phyloP scores from a whole-genome alignment of 176 grass and related monocot species.

The Phoenix roebelenii region DNA sequence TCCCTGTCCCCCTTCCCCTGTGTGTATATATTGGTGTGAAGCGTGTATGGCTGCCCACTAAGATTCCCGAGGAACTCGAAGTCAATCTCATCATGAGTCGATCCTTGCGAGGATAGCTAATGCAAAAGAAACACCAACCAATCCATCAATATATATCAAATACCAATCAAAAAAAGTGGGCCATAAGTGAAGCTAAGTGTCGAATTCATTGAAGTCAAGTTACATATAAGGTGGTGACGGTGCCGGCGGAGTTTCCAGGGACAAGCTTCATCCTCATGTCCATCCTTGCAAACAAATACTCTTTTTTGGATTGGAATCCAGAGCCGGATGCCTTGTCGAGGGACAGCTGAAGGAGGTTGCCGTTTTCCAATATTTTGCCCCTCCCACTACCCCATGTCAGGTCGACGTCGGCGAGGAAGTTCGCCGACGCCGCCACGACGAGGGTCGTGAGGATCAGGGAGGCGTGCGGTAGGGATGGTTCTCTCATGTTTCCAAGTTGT shows the following conservation, averaged over 20 bases:
- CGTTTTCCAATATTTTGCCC: neutral
- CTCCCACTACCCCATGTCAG: slow-evolving; percentile 2
- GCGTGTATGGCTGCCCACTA: slow-evolving; percentile 3
- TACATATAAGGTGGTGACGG: slow-evolving; percentile 12
- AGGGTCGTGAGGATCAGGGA: neutral
- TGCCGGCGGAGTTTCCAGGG: slow-evolving; percentile 16
- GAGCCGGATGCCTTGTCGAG: neutral
- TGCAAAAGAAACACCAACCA: too few relatives aligned
- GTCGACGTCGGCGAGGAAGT: slow-evolving; percentile 4
- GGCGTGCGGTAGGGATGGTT: too few relatives aligned
- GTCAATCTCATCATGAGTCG: slow-evolving; percentile 14
- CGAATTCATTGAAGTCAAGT: too few relatives aligned
- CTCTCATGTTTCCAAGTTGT: too few relatives aligned
- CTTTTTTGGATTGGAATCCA: neutral
- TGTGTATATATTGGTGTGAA: slow-evolving; percentile 7
- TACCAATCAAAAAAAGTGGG: too few relatives aligned
- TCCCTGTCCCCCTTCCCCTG: slow-evolving; percentile 6
- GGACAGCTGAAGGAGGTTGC: neutral
- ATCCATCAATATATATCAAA: neutral
- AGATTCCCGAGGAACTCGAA: slow-evolving; percentile 4
- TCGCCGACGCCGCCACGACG: neutral
- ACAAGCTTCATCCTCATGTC: slow-evolving; percentile 10
- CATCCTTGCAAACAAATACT: slow-evolving; percentile 2
- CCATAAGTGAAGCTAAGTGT: too few relatives aligned
- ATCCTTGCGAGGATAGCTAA: slow-evolving; percentile 6